phyloP scores from a whole-genome alignment of 148 eudicot species.

The Camellia sinensis region DNA sequence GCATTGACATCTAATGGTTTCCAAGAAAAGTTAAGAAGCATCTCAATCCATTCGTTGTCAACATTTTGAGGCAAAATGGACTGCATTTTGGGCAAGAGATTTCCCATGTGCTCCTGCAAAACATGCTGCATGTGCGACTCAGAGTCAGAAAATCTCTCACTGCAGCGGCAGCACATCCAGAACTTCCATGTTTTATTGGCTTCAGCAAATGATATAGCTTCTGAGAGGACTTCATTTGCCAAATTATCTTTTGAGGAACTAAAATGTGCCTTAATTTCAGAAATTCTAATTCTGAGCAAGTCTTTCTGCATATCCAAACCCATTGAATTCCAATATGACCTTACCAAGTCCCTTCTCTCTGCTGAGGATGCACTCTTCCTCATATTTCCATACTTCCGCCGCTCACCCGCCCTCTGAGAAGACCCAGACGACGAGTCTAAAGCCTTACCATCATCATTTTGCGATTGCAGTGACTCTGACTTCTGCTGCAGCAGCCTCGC shows the following conservation, averaged over 20 bases:
- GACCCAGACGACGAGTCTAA: conserved; percentile 33
- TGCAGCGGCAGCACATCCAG: conserved; percentile 85
- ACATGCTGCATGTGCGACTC: conserved; percentile 63
- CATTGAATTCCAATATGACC: conserved; percentile 70
- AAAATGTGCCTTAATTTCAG: conserved; percentile 63
- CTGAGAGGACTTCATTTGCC: conserved; percentile 54
- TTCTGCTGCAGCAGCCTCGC: conserved; percentile 93
- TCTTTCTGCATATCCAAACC: conserved; percentile 58
- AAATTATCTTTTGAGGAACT: conserved; percentile 52
- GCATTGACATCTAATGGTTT: conserved; percentile 79
- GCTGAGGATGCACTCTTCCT: conserved; percentile 53
- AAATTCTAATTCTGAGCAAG: conserved; percentile 52
- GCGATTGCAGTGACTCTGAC: conserved; percentile 31
- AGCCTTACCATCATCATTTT: conserved; percentile 34
- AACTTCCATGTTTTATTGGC: conserved; percentile 65
- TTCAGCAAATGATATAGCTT: conserved; percentile 69
- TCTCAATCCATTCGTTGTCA: conserved; percentile 76
- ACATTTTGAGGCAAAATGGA: conserved; percentile 60
- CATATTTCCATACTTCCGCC: conserved; percentile 51
- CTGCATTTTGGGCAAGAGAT: conserved; percentile 55
- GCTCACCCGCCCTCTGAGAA: conserved; percentile 48
- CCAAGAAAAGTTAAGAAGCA: conserved; percentile 79
- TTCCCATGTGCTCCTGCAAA: conserved; percentile 70
- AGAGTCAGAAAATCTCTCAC: conserved; percentile 56
- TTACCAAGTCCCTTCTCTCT: conserved; percentile 75